A percentile compares a stretch with the other conserved stretches of the same genome.
phyloP scores from a whole-genome alignment of 768 basidiomycete species.

The Kondoa subrosea region DNA sequence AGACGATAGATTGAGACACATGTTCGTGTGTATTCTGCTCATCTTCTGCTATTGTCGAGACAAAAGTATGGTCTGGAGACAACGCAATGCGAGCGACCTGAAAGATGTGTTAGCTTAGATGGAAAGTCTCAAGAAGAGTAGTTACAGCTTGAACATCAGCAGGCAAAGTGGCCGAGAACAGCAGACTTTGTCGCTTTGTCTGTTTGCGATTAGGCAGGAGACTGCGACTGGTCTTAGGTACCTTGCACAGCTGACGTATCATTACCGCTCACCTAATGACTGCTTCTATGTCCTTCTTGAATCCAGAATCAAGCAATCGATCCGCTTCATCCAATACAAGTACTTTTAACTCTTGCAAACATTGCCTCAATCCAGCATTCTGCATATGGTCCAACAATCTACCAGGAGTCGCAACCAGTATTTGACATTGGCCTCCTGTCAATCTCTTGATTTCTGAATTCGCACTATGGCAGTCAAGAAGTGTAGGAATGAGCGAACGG shows the following conservation, averaged over 20 bases:
- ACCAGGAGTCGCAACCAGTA: conserved; percentile 35
- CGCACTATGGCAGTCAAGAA: no score
- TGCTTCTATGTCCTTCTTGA: conserved; percentile 30
- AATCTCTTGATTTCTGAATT: conserved; percentile 31
- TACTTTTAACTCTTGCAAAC: conserved; percentile 35
- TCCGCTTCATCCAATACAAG: conserved; percentile 36
- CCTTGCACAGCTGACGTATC: not conserved
- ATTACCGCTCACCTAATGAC: conserved; percentile 22
- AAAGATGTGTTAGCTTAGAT: not conserved
- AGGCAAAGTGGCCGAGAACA: conserved; percentile 37
- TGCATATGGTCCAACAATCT: conserved; percentile 33
- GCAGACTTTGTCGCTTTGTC: conserved; percentile 33
- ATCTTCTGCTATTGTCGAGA: conserved; percentile 43
- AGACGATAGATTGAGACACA: conserved; percentile 37
- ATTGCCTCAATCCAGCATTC: conserved; percentile 33
- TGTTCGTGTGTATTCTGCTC: conserved; percentile 49
- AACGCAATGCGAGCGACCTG: conserved; percentile 28
- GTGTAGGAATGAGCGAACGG: no score
- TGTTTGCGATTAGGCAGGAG: conserved; percentile 10
- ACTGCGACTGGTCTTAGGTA: no score
- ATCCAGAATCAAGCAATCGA: conserved; percentile 32
- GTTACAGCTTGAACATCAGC: conserved; percentile 33
- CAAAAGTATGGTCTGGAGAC: conserved; percentile 33
- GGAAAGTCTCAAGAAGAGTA: no score
- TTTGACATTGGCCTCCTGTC: conserved; percentile 26